A percentile compares a stretch with the other conserved stretches of the same genome.
Evolutionary conservation across 441 rosid species (phyloP).

Genomic region (Syzygium syzygioides): DNA sequence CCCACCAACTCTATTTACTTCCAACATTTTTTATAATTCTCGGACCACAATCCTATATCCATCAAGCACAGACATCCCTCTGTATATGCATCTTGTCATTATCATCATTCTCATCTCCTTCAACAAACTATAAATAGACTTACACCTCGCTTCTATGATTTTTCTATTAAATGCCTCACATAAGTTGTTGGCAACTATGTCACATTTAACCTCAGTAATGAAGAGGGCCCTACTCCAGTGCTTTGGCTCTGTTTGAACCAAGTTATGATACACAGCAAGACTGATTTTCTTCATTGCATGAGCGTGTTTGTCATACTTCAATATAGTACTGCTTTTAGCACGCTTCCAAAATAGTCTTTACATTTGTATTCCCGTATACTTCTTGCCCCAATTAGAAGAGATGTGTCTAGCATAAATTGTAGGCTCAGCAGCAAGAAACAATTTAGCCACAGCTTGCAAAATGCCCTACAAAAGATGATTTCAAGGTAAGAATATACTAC

Average conservation of each 20-base stretch:
- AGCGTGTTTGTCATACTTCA: not conserved
- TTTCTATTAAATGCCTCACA: not conserved
- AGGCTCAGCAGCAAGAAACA: not conserved
- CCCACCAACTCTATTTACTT: not conserved
- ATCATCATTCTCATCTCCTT: not conserved
- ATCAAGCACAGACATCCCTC: rapidly evolving
- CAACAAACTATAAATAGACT: not conserved
- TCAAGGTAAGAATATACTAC: not conserved
- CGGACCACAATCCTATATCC: not conserved
- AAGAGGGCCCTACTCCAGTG: too few relatives aligned
- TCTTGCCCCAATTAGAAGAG: not conserved
- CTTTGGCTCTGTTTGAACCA: too few relatives aligned
- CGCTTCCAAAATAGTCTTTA: not conserved
- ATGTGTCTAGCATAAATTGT: not conserved
- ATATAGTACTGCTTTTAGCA: not conserved
- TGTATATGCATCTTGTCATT: not conserved
- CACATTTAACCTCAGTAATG: too few relatives aligned
- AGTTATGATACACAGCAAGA: not conserved
- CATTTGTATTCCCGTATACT: not conserved
- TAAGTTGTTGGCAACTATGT: too few relatives aligned
- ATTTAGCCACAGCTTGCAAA: not conserved
- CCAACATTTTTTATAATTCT: not conserved
- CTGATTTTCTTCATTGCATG: not conserved
- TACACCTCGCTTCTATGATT: not conserved
- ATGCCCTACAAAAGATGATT: not conserved